Percentiles rank a stretch among this genome's conserved stretches.
Evolutionary conservation across 257 asterid species (phyloP).

Genomic region (Primulina huaijiensis): DNA sequence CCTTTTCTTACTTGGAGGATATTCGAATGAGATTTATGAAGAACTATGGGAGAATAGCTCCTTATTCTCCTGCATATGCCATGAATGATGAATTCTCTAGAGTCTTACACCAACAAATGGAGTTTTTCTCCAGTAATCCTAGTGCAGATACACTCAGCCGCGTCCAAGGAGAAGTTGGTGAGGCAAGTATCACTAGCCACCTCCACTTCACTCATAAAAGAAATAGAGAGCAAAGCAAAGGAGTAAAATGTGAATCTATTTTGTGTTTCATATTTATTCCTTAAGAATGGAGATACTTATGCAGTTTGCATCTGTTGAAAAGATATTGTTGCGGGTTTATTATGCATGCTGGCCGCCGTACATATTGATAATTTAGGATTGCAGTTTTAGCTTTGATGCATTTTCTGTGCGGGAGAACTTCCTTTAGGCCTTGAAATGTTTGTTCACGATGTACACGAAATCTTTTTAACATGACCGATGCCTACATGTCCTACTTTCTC

Average conservation of each 20-base stretch:
- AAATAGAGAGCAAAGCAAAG: neutral
- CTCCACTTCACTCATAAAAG: constrained; percentile 13
- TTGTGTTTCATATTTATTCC: constrained; percentile 2
- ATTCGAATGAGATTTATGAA: constrained; percentile 96
- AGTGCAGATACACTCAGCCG: constrained; percentile 89
- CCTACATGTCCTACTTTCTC: neutral
- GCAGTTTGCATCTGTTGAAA: constrained; percentile 5
- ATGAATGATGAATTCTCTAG: constrained; percentile 99
- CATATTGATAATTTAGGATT: neutral
- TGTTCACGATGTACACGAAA: neutral
- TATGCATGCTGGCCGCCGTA: constrained; percentile 1
- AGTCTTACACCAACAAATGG: constrained; percentile 99
- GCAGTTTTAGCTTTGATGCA: constrained; percentile 7
- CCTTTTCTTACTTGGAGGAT: constrained; percentile 92
- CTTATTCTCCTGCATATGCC: constrained; percentile 90
- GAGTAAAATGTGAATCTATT: constrained; percentile 4
- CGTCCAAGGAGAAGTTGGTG: constrained; percentile 90
- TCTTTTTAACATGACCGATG: neutral
- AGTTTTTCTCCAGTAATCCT: constrained; percentile 91
- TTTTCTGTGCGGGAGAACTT: neutral
- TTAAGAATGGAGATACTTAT: constrained; percentile 14
- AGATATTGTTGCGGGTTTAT: neutral
- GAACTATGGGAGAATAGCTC: constrained; percentile 80
- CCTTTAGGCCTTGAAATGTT: constrained; percentile 15
- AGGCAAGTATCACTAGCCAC: constrained; percentile 50